A percentile compares a stretch with the other conserved stretches of the same genome.
phyloP scores from a whole-genome alignment of 495 filamentous ascomycete species.

The Cercophora newfieldiana region DNA sequence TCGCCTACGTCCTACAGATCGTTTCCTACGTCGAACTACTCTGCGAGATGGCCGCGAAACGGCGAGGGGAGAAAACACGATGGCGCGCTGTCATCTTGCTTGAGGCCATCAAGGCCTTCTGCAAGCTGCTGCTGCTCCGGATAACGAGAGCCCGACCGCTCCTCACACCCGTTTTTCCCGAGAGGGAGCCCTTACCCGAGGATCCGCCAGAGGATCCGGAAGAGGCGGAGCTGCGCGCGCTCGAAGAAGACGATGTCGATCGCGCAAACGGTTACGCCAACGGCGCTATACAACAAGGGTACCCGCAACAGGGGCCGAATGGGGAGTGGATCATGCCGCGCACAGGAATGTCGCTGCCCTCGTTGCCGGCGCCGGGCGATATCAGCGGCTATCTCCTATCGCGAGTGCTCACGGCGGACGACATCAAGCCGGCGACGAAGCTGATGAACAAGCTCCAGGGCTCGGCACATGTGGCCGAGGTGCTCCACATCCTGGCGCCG shows the following conservation, averaged over 20 bases:
- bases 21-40: conserved; percentile 90
- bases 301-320: conserved; percentile 29
- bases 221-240: conserved; percentile 22
- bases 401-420: conserved; percentile 92
- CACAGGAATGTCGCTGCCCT: conserved; percentile 80
- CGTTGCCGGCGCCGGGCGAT: conserved; percentile 73
- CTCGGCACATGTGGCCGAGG: conserved; percentile 72
- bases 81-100: conserved; percentile 90
- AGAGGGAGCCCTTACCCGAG: conserved; percentile 71
- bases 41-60: conserved; percentile 83
- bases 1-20: conserved; percentile 80
- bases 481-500: conserved; percentile 87
- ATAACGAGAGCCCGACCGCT: conserved; percentile 85
- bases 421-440: conserved; percentile 85
- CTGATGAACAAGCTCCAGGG: conserved; percentile 78
- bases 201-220: conserved; percentile 50
- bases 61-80: conserved; percentile 74
- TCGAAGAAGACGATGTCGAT: conserved; percentile 31
- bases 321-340: conserved; percentile 91
- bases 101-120: conserved; percentile 84
- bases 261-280: conserved; percentile 3
- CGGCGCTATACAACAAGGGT: conserved; percentile 12
- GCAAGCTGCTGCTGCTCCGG: conserved; percentile 76
- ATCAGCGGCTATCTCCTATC: conserved; percentile 82
- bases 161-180: conserved; percentile 80